phyloP scores from a whole-genome alignment of 148 eudicot species.

The Fagopyrum esculentum region DNA sequence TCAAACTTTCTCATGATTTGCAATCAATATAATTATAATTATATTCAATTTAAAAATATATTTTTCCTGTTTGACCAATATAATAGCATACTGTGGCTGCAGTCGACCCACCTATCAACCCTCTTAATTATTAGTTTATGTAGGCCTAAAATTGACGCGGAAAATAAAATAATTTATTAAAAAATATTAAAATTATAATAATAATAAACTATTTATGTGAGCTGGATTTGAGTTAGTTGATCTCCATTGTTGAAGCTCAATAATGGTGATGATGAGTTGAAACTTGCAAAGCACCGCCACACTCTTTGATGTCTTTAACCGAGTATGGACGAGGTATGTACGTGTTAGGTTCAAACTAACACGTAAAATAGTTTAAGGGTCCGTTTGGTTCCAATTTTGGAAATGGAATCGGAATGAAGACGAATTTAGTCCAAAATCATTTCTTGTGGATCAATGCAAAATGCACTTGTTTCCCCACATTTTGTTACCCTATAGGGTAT shows the following conservation, averaged over 20 bases:
- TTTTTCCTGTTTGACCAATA: not conserved
- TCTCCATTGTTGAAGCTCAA: not conserved
- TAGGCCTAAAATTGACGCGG: conserved; percentile 2
- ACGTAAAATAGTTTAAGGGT: too few relatives aligned
- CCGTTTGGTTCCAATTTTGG: too few relatives aligned
- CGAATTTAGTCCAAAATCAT: too few relatives aligned
- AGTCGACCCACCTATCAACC: conserved; percentile 5
- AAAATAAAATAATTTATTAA: not conserved
- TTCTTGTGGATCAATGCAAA: too few relatives aligned
- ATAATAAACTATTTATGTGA: not conserved
- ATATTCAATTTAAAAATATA: not conserved
- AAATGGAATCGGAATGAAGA: too few relatives aligned
- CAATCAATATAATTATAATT: not conserved
- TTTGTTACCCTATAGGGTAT: too few relatives aligned
- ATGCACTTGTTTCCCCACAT: too few relatives aligned
- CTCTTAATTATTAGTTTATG: not conserved
- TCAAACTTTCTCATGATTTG: not conserved
- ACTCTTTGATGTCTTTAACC: not conserved
- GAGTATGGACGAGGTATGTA: too few relatives aligned
- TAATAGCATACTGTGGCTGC: not conserved
- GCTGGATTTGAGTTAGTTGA: not conserved
- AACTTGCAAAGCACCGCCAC: not conserved
- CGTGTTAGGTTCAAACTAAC: too few relatives aligned
- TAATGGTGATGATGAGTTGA: not conserved
- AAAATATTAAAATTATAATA: not conserved